Evolutionary conservation across 2,329 filamentous ascomycete species (phyloP).

Genomic region (Diplodia scrobiculata): DNA sequence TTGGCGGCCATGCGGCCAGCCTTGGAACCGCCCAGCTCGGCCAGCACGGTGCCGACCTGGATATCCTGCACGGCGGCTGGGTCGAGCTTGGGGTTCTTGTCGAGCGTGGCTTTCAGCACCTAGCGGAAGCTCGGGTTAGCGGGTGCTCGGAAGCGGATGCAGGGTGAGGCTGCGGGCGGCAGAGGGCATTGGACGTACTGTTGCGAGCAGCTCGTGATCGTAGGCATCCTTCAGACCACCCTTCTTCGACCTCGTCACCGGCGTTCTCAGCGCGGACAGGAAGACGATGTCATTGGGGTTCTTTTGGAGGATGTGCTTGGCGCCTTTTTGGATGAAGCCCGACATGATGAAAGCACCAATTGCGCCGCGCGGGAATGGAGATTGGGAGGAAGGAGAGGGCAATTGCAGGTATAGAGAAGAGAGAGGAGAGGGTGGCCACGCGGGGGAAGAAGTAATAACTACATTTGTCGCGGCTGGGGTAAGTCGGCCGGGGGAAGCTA

Average conservation of each 20-base stretch:
- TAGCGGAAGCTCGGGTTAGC: conserved; percentile 32
- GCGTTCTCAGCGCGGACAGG: conserved; percentile 85
- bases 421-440: not conserved
- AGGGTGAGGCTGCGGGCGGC: too few species aligned
- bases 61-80: conserved; percentile 74
- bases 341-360: conserved; percentile 42
- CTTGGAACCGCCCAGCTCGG: conserved; percentile 87
- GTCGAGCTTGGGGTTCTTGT: conserved; percentile 71
- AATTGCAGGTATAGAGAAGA: not conserved
- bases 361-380: not conserved
- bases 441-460: conserved; percentile 15
- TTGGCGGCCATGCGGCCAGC: conserved; percentile 88
- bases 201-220: conserved; percentile 81
- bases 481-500: conserved; percentile 13
- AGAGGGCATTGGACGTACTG: conserved; percentile 45
- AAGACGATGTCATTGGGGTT: conserved; percentile 80
- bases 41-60: conserved; percentile 83
- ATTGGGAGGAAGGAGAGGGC: not conserved
- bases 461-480: conserved; percentile 16
- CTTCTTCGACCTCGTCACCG: conserved; percentile 79
- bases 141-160: not conserved
- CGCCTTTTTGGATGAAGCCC: conserved; percentile 59
- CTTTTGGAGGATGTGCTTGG: conserved; percentile 76
- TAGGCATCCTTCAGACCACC: conserved; percentile 84
- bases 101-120: conserved; percentile 67